Conservation (phyloP, 306 rosid species). For the Pterocarpus macrocarpus region DNA sequence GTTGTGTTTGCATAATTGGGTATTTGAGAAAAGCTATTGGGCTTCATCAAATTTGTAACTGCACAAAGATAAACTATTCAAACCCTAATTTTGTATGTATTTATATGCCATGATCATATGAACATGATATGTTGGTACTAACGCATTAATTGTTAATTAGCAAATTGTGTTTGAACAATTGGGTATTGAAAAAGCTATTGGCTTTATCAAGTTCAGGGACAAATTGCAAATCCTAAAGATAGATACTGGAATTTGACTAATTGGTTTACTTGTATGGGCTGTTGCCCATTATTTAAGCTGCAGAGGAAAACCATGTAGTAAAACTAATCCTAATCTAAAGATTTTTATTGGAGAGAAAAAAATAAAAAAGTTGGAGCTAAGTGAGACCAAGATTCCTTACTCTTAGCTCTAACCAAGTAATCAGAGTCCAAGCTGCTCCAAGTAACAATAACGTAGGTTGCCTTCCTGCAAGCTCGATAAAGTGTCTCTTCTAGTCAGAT, state of each 20-base stretch:
- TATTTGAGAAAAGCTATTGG: conserved; percentile 25
- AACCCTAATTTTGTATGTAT: conserved; percentile 30
- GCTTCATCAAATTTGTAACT: conserved; percentile 2
- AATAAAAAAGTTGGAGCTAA: background rate
- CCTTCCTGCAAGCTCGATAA: background rate
- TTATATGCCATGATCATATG: background rate
- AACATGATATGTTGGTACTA: background rate
- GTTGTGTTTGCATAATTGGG: conserved; percentile 18
- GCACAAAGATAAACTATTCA: background rate
- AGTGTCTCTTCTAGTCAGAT: no score
- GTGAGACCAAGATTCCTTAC: background rate
- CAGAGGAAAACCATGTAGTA: background rate
- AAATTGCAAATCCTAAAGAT: background rate
- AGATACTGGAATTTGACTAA: background rate
- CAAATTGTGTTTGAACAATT: conserved; percentile 15
- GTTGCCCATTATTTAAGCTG: no score
- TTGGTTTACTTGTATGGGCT: background rate
- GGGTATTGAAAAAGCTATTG: conserved; percentile 13
- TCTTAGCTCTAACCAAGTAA: background rate
- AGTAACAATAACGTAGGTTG: background rate
- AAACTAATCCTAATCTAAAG: background rate
- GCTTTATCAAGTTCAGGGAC: conserved; percentile 9
- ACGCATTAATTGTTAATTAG: conserved; percentile 3
- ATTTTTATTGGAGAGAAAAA: background rate
- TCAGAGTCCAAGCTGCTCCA: background rate